Evolutionary conservation across 2,329 filamentous ascomycete genomes (phyloP).

Genomic region (Trichoderma hamatum): DNA sequence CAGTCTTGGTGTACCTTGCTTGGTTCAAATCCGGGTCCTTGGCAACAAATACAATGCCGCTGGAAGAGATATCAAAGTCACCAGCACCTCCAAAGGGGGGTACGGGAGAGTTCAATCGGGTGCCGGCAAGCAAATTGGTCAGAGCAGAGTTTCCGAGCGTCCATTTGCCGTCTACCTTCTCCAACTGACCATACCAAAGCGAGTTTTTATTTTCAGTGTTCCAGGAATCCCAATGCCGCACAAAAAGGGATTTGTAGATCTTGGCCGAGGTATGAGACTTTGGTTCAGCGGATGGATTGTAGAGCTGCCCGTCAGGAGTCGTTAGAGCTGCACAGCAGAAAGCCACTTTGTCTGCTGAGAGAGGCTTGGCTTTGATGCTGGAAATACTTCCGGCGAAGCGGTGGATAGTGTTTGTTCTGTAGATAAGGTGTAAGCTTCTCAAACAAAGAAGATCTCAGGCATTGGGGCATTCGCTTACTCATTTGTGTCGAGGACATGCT

Average conservation of each 20-base stretch:
- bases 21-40: constrained; percentile 73
- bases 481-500: constrained; percentile 40
- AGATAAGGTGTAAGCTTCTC: constrained; percentile 31
- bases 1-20: constrained; percentile 77
- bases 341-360: constrained; percentile 54
- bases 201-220: constrained; percentile 68
- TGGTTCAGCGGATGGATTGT: constrained; percentile 64
- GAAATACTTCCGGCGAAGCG: constrained; percentile 56
- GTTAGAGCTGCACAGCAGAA: constrained; percentile 66
- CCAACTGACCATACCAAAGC: constrained; percentile 71
- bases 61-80: constrained; percentile 75
- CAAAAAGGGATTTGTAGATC: constrained; percentile 75
- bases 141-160: constrained; percentile 51
- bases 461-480: constrained; percentile 41
- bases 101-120: constrained; percentile 66
- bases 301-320: constrained; percentile 68
- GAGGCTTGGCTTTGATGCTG: constrained; percentile 60
- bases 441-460: not conserved
- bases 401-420: constrained; percentile 25
- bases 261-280: constrained; percentile 66
- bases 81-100: constrained; percentile 76
- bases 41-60: constrained; percentile 72
- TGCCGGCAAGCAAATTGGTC: constrained; percentile 66
- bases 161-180: constrained; percentile 47
- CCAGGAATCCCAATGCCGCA: constrained; percentile 84